Evolutionary conservation across 768 basidiomycete species (phyloP).

Genomic region (Melanogaster broomeanus): DNA sequence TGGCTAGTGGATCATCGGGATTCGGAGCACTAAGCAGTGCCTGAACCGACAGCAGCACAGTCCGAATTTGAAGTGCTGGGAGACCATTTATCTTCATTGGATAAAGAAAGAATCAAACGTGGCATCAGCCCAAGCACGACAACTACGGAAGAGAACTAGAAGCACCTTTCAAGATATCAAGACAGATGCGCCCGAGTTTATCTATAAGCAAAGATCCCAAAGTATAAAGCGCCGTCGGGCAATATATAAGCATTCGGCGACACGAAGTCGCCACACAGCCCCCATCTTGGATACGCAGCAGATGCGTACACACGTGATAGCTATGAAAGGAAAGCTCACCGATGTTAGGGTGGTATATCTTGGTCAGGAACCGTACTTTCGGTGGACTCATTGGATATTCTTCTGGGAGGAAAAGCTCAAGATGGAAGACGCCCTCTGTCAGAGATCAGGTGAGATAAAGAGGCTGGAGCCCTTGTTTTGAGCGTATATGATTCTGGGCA

Average conservation of each 20-base stretch:
- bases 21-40: conserved; percentile 96
- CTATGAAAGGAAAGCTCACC: conserved; percentile 56
- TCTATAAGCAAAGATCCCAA: conserved; percentile 49
- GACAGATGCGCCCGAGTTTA: conserved; percentile 96
- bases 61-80: conserved; percentile 98
- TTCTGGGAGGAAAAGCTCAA: conserved; percentile 98
- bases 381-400: conserved; percentile 99
- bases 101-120: neutral
- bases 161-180: conserved; percentile 95
- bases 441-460: neutral
- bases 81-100: conserved; percentile 89
- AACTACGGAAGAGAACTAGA: conserved; percentile 4
- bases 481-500: neutral
- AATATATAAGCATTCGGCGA: conserved; percentile 22
- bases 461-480: conserved; percentile 7
- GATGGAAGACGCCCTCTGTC: conserved; percentile 85
- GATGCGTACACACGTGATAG: neutral
- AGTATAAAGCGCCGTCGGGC: neutral
- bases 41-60: conserved; percentile 94
- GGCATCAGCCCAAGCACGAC: neutral
- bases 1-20: conserved; percentile 93
- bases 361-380: conserved; percentile 95
- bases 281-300: neutral
- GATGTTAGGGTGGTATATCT: conserved; percentile 99
- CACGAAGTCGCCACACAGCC: conserved; percentile 14